These are phyloP conservation scores for Lyophyllum atratum DNA, from an alignment of 768 basidiomycete species.

Conservation along the genomic window DNA sequence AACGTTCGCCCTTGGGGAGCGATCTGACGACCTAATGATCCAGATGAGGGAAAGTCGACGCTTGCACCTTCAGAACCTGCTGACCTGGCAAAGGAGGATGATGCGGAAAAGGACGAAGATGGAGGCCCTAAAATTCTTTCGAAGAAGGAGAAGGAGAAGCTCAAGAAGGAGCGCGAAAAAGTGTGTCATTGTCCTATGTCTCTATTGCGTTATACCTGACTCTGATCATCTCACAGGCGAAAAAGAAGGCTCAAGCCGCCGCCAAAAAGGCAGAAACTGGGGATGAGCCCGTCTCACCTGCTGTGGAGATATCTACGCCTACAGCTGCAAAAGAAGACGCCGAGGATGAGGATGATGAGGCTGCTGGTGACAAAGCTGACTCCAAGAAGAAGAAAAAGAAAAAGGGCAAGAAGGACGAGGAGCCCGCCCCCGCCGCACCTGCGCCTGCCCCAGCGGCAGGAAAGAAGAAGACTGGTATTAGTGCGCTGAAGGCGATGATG, in stretches of 20 bases:
- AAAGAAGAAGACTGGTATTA: conserved; percentile 80
- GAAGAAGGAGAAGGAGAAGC: conserved; percentile 96
- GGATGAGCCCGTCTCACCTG: conserved; percentile 26
- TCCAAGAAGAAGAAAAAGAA: conserved; percentile 91
- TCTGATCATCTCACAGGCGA: conserved; percentile 55
- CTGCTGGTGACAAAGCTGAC: conserved; percentile 48
- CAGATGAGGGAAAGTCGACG: conserved; percentile 24
- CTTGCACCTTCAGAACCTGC: conserved; percentile 25
- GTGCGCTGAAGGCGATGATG: conserved; percentile 87
- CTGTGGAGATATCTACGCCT: conserved; percentile 28
- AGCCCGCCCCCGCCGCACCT: conserved; percentile 40
- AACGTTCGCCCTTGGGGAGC: neutral
- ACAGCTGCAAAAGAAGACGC: conserved; percentile 50
- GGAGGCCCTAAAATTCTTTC: conserved; percentile 70
- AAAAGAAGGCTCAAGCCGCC: conserved; percentile 92
- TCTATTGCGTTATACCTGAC: conserved; percentile 7
- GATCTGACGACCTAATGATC: conserved; percentile 7
- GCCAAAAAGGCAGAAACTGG: conserved; percentile 65
- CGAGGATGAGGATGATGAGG: conserved; percentile 70
- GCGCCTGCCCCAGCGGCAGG: conserved; percentile 40
- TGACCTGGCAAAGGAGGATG: conserved; percentile 34
- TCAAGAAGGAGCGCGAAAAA: conserved; percentile 98
- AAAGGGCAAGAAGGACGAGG: conserved; percentile 65
- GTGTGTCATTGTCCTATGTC: conserved; percentile 34
- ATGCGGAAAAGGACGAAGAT: conserved; percentile 57